Evolutionary conservation across 331 rosid species (phyloP).

Genomic region (Quercus lobata): DNA sequence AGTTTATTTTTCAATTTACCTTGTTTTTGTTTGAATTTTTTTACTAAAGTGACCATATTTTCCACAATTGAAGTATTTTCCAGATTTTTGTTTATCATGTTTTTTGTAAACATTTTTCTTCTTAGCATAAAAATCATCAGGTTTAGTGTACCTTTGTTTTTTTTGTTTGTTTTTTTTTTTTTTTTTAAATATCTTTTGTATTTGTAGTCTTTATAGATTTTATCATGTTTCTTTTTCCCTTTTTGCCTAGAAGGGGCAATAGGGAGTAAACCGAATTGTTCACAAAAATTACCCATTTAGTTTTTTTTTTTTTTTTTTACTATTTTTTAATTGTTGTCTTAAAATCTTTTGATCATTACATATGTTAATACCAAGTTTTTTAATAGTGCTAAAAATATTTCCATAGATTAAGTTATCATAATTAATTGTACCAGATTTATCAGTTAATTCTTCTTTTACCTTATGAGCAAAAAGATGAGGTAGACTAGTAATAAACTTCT

Average conservation of each 20-base stretch:
- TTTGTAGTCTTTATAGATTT: not conserved
- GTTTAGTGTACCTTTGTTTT: too few relatives aligned
- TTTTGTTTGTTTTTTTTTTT: too few relatives aligned
- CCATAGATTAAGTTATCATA: not conserved
- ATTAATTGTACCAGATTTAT: not conserved
- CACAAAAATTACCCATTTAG: not conserved
- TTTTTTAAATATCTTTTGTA: not conserved
- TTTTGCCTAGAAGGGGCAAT: not conserved
- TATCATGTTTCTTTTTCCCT: not conserved
- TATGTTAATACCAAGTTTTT: not conserved
- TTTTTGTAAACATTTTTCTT: too few relatives aligned
- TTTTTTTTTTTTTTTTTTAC: too few relatives aligned
- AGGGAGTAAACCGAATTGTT: not conserved
- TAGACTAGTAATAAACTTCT: not conserved
- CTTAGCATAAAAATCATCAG: too few relatives aligned
- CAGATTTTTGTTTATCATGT: too few relatives aligned
- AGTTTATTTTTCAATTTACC: too few relatives aligned
- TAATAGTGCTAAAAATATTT: not conserved
- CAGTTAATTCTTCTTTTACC: not conserved
- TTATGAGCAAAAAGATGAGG: not conserved
- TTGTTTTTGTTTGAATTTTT: too few relatives aligned
- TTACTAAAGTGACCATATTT: too few relatives aligned
- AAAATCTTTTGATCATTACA: too few relatives aligned
- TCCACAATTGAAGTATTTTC: too few relatives aligned
- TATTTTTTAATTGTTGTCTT: not conserved